Base-by-base conservation (phyloP, 2,329 filamentous ascomycete species). In the Claviceps humidiphila region DNA sequence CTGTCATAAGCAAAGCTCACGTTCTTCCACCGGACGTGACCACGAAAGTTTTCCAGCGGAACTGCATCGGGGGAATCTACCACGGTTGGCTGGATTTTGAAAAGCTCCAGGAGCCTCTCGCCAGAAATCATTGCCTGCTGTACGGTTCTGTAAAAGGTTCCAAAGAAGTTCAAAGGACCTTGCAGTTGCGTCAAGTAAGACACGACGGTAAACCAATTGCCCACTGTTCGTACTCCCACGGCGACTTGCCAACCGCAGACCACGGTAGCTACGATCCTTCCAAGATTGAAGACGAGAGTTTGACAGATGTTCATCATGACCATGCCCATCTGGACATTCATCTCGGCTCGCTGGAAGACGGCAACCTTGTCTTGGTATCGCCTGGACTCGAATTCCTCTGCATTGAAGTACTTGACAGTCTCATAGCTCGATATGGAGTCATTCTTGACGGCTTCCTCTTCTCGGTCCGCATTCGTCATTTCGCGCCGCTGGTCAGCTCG, bases 391-490 rank as follows among this genome's bases (percentile, higher is more conserved):
- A 86, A 90, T 2, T 79, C 74, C 62, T 91, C 87, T 7, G 87
- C 87, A 60, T 91, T 91, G 74, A 93, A 93, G 62, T 91, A 91
- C 65, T 91, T 93, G 64, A 91, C 87, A 2, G 87, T 91, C 71
- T 98, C 93, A 66, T 97, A 98, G n/a, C 89, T 95, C 56, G 93
- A 89, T 73, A 98, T 93, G 0, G 93, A 97, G 67, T 98, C 93
- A 64, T 96, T 97, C 70, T 97, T 97, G 59, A 97, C 89, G 6
- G 93, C 93, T 68, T 96, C 91, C 69, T 96, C 89, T 69, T 96
- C 89, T 57, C 93, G 80, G 59, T 93, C 89, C 14, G 89, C 88
- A 64, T 96, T 97, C 49, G 91, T 91, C 85, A 96, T 96, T 63
- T 91, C 81, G 55, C 93, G 81, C 60, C 93, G 82, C 61, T 95